Evolutionary conservation across 2,329 filamentous ascomycete genomes (phyloP), one percentile per base, ranked within the genome.

Genomic region (Xylaria polymorpha): DNA sequence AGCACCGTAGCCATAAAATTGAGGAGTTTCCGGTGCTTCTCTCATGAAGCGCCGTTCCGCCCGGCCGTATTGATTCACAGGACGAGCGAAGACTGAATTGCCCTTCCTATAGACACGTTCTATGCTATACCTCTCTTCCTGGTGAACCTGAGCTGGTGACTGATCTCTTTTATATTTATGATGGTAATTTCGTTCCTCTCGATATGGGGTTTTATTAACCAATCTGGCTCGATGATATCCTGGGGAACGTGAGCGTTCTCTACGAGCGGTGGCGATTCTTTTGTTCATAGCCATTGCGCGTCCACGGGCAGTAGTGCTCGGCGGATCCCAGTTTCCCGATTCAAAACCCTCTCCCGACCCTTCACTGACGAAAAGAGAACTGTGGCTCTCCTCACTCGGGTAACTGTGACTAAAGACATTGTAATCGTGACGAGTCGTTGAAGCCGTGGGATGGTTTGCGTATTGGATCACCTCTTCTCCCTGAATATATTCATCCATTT

Each of bases 1-100:
- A 12, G 2, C 10, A 14, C 20, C 20, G 9, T 29, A 66, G 25
- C 66, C 61, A 18, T 71, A 71, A 43, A 71, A 71, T 1, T 41
- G 62, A 20, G 44, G 9, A n/a, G 14, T 18, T 44, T 70, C 64
- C 1, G 65, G 64, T 12, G 61, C 37, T 7, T 68, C 61, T 37
- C 61, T 70, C 29, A 67, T 58, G n/a, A 68, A 68, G 9, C 61
- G 68, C 14, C 48, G 48, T 8, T 12, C 15, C 5, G 6, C 8
- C 22, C 37, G 14, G 39, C 35, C n/a, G 20, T 37, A 20, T 1
- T 43, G 22, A 5, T 35, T 60, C 37, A 20, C 4, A 2, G 12
- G 1, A 25, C 3, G 14, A 43, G 22, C 10, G 4, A 4, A 22
- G 32, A 14, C 25, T 22, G 20, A 15, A 18, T 4, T 1, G 9